These are phyloP conservation scores for Mrakiaceae sp. DNA, from an alignment of 1,284 basidiomycete genomes.

Conservation along the genomic window DNA sequence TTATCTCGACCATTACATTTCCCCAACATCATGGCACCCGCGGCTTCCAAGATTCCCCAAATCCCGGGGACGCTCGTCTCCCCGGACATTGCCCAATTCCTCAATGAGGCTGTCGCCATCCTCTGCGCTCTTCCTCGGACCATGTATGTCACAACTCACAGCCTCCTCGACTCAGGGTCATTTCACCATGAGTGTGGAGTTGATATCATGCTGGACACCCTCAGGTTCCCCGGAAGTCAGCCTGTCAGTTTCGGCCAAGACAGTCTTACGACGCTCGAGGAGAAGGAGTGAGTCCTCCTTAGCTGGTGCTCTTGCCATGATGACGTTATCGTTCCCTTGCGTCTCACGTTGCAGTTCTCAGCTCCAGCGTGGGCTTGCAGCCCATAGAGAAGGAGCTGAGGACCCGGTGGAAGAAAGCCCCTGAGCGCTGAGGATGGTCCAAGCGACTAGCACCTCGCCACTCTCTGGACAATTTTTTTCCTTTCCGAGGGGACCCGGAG, in stretches of 20 bases:
- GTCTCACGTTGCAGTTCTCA: not conserved
- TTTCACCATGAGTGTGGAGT: not conserved
- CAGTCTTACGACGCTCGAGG: constrained; percentile 64
- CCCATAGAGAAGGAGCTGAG: too few species aligned
- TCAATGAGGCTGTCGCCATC: constrained; percentile 50
- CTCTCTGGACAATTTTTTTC: not conserved
- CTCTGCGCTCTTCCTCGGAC: constrained; percentile 40
- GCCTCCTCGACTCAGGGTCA: too few species aligned
- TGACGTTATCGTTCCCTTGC: not conserved
- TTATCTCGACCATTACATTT: too few species aligned
- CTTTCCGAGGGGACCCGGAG: not conserved
- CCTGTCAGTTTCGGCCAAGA: constrained; percentile 70
- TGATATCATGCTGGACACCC: not conserved
- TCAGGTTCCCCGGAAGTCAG: constrained; percentile 83
- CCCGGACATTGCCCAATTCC: constrained; percentile 46
- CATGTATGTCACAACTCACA: not conserved
- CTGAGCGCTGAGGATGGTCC: too few species aligned
- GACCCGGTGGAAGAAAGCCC: too few species aligned
- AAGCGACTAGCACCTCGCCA: too few species aligned
- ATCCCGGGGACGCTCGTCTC: constrained; percentile 38
- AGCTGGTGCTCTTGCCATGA: too few species aligned
- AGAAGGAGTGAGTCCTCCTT: constrained; percentile 53
- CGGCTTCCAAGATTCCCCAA: constrained; percentile 25
- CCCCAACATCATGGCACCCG: too few species aligned
- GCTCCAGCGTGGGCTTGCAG: not conserved